Conservation (phyloP, 169 alveolate species). For the Amoebophrya sp. region DNA sequence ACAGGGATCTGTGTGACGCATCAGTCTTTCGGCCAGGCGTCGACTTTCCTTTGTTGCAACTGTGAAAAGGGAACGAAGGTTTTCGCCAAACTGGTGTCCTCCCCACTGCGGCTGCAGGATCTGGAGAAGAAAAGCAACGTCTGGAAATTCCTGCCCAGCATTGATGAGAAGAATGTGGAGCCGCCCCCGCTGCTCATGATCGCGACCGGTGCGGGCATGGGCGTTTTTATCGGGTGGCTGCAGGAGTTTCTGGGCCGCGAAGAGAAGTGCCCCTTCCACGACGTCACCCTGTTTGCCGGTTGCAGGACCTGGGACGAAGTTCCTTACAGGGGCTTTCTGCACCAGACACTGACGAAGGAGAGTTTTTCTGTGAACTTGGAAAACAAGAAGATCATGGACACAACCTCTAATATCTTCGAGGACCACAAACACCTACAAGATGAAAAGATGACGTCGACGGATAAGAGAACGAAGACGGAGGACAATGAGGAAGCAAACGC, state of each 20-base stretch:
- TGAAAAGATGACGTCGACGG: too few relatives aligned
- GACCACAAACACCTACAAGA: too few relatives aligned
- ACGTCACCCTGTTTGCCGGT: background rate
- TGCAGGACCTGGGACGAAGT: background rate
- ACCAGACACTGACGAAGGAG: too few relatives aligned
- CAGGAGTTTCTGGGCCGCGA: background rate
- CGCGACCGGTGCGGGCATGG: background rate
- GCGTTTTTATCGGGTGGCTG: background rate
- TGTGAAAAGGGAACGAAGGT: background rate
- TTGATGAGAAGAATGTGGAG: too few relatives aligned
- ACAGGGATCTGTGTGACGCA: background rate
- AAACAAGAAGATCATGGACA: too few relatives aligned
- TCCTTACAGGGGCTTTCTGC: background rate
- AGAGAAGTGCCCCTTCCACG: background rate
- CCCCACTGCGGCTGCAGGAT: background rate
- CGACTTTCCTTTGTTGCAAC: background rate
- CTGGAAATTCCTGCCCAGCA: background rate
- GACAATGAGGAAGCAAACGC: too few relatives aligned
- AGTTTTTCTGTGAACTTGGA: too few relatives aligned
- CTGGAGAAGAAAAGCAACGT: background rate
- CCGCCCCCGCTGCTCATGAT: background rate
- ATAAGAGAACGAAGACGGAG: too few relatives aligned
- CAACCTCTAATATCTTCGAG: too few relatives aligned
- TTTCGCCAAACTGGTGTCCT: background rate
- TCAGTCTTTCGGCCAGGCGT: background rate